A percentile compares a stretch with the other conserved stretches of the same genome.
These are phyloP conservation scores for Stereocaulon alpinum DNA, from an alignment of 495 filamentous ascomycete genomes.

Conservation along the genomic window DNA sequence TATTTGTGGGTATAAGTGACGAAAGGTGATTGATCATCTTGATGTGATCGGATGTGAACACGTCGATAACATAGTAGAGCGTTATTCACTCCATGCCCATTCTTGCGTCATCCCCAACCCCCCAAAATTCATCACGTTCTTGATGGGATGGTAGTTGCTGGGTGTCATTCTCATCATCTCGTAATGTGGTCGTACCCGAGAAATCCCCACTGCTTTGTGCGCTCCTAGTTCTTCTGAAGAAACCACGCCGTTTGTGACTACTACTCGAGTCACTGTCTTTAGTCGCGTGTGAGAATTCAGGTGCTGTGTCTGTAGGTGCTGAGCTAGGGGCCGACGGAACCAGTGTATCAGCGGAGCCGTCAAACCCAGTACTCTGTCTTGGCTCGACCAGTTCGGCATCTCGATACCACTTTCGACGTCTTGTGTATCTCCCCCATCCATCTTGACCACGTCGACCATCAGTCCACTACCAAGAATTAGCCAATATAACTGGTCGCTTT, in stretches of 20 bases:
- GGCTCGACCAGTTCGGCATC: slow-evolving; percentile 90
- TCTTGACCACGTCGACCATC: slow-evolving; percentile 81
- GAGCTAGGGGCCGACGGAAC: slow-evolving; percentile 22
- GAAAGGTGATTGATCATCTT: too few relatives aligned
- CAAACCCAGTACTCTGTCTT: slow-evolving; percentile 32
- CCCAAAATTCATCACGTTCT: slow-evolving; percentile 38
- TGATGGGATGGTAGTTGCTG: slow-evolving; percentile 24
- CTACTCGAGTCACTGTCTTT: slow-evolving; percentile 22
- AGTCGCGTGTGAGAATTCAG: slow-evolving; percentile 27
- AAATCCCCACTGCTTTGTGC: slow-evolving; percentile 31
- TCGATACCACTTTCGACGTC: slow-evolving; percentile 88
- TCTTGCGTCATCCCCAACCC: slow-evolving; percentile 39
- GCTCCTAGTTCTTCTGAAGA: slow-evolving; percentile 23
- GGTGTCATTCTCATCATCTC: slow-evolving; percentile 42
- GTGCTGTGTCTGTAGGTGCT: slow-evolving; percentile 14
- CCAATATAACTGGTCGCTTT: background rate
- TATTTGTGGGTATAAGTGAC: too few relatives aligned
- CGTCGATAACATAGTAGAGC: too few relatives aligned
- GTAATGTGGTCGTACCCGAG: slow-evolving; percentile 33
- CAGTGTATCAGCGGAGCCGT: slow-evolving; percentile 31
- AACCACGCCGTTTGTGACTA: slow-evolving; percentile 29
- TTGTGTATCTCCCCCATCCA: slow-evolving; percentile 91
- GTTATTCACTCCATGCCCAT: slow-evolving; percentile 42
- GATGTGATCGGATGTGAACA: too few relatives aligned
- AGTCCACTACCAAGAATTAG: slow-evolving; percentile 56